A percentile compares a stretch with the other conserved stretches of the same genome.
Evolutionary conservation across 331 rosid species (phyloP).

Genomic region (Cydonia oblonga): DNA sequence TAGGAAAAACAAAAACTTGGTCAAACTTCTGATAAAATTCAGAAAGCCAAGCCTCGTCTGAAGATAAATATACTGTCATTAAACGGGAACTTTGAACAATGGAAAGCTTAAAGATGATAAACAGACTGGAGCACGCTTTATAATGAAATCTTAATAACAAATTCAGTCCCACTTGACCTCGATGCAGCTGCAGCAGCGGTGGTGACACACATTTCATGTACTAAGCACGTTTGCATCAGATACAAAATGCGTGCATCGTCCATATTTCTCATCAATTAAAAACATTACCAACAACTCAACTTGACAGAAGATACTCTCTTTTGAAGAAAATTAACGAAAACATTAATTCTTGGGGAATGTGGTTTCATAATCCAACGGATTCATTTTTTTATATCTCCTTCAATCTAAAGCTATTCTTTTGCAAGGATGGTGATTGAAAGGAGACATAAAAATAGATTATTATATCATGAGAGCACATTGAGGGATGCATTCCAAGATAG

Average conservation of each 20-base stretch:
- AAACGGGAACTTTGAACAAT: background rate
- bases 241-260: too few relatives aligned
- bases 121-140: background rate
- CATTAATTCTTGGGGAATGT: background rate
- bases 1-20: slow-evolving; percentile 5
- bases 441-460: background rate
- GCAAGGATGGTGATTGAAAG: background rate
- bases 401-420: background rate
- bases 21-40: background rate
- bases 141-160: background rate
- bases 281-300: too few relatives aligned
- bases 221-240: background rate
- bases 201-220: background rate
- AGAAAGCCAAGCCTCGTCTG: slow-evolving; percentile 4
- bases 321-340: background rate
- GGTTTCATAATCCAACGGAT: background rate
- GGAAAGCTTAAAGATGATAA: background rate
- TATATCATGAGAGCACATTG: background rate
- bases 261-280: too few relatives aligned
- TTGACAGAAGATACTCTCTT: background rate
- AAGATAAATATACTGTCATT: background rate
- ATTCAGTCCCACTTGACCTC: background rate
- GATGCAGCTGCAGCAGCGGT: background rate
- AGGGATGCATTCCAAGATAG: too few relatives aligned
- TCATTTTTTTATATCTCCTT: background rate